Conservation (phyloP, 2,329 filamentous ascomycete genomes). For the Fusarium sp. region DNA sequence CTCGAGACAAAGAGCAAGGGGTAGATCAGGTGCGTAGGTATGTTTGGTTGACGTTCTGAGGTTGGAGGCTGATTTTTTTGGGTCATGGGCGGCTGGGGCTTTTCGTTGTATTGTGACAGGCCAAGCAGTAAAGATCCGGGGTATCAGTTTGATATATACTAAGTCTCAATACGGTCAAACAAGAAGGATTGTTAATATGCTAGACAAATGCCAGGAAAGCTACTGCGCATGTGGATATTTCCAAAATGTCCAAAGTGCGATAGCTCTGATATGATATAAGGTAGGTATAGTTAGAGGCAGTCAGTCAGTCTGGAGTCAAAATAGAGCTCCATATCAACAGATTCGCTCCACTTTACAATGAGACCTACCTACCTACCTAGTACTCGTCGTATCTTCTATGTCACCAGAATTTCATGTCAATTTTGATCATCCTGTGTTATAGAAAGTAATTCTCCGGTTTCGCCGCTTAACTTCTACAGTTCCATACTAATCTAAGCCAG, state of each 20-base stretch:
- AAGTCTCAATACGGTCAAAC: background rate
- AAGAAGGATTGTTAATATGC: background rate
- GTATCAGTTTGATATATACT: background rate
- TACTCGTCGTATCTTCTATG: background rate
- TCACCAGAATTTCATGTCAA: background rate
- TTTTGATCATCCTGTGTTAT: too few species aligned
- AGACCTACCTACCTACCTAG: background rate
- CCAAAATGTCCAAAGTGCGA: background rate
- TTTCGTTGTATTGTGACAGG: conserved; percentile 33
- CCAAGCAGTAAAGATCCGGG: background rate
- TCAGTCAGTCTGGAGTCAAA: background rate
- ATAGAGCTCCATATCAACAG: background rate
- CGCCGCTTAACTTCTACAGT: background rate
- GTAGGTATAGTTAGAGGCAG: too few species aligned
- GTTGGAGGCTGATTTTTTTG: conserved; percentile 30
- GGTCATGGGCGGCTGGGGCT: conserved; percentile 8
- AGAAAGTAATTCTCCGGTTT: background rate
- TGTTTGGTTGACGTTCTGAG: conserved; percentile 13
- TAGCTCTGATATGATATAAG: background rate
- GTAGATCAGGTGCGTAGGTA: background rate
- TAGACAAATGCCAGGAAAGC: background rate
- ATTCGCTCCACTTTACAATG: background rate
- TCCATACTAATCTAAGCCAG: background rate
- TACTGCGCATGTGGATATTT: background rate
- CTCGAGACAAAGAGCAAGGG: background rate